A percentile compares a stretch with the other conserved stretches of the same genome.
phyloP scores from a whole-genome alignment of 2,329 filamentous ascomycete species.

The Parascedosporium putredinis region DNA sequence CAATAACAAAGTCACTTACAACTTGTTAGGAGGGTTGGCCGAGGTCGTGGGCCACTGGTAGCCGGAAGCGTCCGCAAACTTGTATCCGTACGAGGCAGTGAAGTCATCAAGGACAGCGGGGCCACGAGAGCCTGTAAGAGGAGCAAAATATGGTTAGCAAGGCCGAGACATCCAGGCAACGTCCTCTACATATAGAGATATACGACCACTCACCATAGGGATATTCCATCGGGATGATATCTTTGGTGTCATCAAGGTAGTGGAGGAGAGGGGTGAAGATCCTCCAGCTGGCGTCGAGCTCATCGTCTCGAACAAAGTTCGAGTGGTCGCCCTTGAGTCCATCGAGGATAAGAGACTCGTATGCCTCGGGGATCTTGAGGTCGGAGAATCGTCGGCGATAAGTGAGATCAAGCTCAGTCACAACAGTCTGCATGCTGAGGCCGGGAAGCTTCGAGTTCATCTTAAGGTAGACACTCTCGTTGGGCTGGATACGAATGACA shows the following conservation, averaged over 20 bases:
- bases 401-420: slow-evolving; percentile 95
- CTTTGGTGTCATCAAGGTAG: slow-evolving; percentile 98
- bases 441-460: slow-evolving; percentile 99
- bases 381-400: slow-evolving; percentile 98
- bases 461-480: slow-evolving; percentile 99
- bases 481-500: slow-evolving; percentile 97
- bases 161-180: no score
- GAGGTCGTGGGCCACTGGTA: slow-evolving; percentile 89
- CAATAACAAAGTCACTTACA: slow-evolving; percentile 44
- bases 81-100: slow-evolving; percentile 95
- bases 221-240: slow-evolving; percentile 99
- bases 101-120: slow-evolving; percentile 96
- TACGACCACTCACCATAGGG: slow-evolving; percentile 76
- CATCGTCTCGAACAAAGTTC: slow-evolving; percentile 96
- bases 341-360: slow-evolving; percentile 94
- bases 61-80: slow-evolving; percentile 92
- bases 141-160: slow-evolving; percentile 13
- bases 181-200: no score
- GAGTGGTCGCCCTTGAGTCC: slow-evolving; percentile 98
- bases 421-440: slow-evolving; percentile 97
- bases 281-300: slow-evolving; percentile 95
- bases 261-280: slow-evolving; percentile 96
- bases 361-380: slow-evolving; percentile 97
- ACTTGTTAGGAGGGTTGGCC: slow-evolving; percentile 59
- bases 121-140: slow-evolving; percentile 73